phyloP scores from a whole-genome alignment of 331 rosid species.

The Prunus yedoensis region DNA sequence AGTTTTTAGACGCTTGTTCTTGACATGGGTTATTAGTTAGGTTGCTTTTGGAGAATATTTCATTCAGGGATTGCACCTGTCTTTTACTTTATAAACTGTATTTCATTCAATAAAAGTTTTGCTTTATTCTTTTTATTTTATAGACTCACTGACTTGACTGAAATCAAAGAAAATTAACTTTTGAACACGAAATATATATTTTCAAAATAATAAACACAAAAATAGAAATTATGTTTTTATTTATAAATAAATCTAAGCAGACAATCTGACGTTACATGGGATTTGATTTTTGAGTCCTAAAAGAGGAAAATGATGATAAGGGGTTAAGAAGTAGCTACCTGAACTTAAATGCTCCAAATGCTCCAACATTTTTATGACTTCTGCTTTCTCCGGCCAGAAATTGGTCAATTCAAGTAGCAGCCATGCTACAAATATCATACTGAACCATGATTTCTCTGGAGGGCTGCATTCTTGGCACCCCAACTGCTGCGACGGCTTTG shows the following conservation, averaged over 20 bases:
- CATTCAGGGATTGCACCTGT: not conserved
- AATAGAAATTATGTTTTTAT: too few relatives aligned
- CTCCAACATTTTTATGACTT: not conserved
- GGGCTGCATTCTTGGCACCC: constrained; percentile 79
- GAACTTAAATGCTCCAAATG: not conserved
- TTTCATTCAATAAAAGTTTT: too few relatives aligned
- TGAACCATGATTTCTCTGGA: constrained; percentile 73
- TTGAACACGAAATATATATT: too few relatives aligned
- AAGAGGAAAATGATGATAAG: not conserved
- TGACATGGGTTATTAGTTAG: not conserved
- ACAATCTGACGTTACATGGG: not conserved
- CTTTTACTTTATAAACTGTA: too few relatives aligned
- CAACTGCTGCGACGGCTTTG: constrained; percentile 65
- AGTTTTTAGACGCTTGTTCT: not conserved
- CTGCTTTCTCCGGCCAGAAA: constrained; percentile 32
- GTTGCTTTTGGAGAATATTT: too few relatives aligned
- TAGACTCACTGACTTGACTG: too few relatives aligned
- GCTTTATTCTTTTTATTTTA: too few relatives aligned
- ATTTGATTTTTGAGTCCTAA: not conserved
- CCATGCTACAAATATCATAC: constrained; percentile 52
- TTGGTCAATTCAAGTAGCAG: constrained; percentile 16
- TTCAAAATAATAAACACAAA: too few relatives aligned
- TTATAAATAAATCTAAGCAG: not conserved
- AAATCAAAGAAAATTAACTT: too few relatives aligned
- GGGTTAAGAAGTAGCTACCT: not conserved